Percentiles rank a stretch among this genome's conserved stretches.
phyloP scores from a whole-genome alignment of 202 grass and related monocot genomes.

The Hordeum pubiflorum region DNA sequence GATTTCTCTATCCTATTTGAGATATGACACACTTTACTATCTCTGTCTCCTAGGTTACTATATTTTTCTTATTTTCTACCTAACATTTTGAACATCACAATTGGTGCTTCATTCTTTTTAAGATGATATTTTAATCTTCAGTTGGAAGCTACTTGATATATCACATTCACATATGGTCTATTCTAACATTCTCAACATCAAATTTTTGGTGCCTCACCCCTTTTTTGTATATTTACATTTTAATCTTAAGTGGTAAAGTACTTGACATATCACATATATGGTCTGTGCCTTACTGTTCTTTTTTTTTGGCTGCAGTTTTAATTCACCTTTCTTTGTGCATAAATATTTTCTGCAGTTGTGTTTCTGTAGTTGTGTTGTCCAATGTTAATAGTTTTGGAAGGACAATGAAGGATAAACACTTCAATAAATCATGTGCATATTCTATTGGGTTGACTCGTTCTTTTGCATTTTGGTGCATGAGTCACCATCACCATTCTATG shows the following conservation, averaged over 20 bases:
- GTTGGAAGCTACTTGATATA: conserved; percentile 8
- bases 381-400: background rate
- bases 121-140: conserved; percentile 6
- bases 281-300: conserved; percentile 5
- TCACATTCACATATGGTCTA: background rate
- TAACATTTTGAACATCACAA: background rate
- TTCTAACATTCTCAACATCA: background rate
- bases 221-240: background rate
- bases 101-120: background rate
- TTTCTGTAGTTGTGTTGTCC: background rate
- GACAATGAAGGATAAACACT: conserved; percentile 4
- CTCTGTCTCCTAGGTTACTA: background rate
- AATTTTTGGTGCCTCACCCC: background rate
- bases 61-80: background rate
- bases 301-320: conserved; percentile 2
- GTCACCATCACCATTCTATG: background rate
- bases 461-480: conserved; percentile 1
- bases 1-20: conserved; percentile 42
- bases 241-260: conserved; percentile 4
- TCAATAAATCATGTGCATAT: background rate
- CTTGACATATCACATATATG: conserved; percentile 7
- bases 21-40: conserved; percentile 26
- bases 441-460: background rate
- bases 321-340: conserved; percentile 13
- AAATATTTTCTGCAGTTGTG: background rate